Percentiles rank a stretch among this genome's conserved stretches.
phyloP scores from a whole-genome alignment of 768 basidiomycete species.

The Flagelloscypha sp. region DNA sequence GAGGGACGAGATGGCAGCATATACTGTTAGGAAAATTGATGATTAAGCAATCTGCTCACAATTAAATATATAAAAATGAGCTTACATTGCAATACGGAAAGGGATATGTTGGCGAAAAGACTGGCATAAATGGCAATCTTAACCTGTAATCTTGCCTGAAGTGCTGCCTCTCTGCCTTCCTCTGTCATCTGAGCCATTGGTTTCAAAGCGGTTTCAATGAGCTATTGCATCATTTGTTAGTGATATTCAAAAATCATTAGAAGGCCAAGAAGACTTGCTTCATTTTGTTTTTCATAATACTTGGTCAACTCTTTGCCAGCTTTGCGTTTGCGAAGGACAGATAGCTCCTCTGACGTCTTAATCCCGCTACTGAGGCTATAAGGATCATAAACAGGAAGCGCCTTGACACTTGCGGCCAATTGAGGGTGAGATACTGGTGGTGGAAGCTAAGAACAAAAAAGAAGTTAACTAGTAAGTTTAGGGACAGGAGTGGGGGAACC shows the following conservation, averaged over 20 bases:
- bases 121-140: conserved; percentile 49
- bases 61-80: not conserved
- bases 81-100: conserved; percentile 33
- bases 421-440: too few species aligned
- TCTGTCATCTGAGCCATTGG: conserved; percentile 84
- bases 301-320: conserved; percentile 54
- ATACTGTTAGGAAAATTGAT: conserved; percentile 28
- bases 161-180: conserved; percentile 51
- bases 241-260: conserved; percentile 1
- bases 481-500: too few species aligned
- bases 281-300: conserved; percentile 68
- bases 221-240: conserved; percentile 32
- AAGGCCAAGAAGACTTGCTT: conserved; percentile 34
- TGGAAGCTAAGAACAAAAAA: too few species aligned
- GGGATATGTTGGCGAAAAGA: conserved; percentile 36
- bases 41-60: not conserved
- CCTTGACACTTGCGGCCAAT: too few species aligned
- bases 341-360: conserved; percentile 57
- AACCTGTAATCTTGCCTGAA: conserved; percentile 24
- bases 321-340: conserved; percentile 50
- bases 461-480: too few species aligned
- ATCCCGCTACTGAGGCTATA: too few species aligned
- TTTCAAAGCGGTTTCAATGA: conserved; percentile 82
- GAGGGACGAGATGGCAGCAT: conserved; percentile 49
- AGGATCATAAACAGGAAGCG: too few species aligned